phyloP scores from a whole-genome alignment of 257 asterid species.

The Solanum etuberosum region DNA sequence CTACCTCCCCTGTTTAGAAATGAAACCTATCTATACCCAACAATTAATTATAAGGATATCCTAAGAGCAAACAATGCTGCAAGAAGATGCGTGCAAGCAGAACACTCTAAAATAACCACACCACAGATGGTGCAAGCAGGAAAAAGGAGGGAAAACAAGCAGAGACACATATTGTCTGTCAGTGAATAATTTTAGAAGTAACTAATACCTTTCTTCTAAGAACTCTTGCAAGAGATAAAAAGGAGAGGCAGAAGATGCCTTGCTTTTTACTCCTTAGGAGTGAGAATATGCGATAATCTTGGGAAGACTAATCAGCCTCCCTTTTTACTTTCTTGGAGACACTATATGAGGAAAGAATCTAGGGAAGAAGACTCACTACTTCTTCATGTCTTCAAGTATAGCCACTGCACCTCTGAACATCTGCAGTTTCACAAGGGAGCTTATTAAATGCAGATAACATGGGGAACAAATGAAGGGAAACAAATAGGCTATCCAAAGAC shows the following conservation, averaged over 20 bases:
- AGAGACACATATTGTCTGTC: not conserved
- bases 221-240: not conserved
- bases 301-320: not conserved
- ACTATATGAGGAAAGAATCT: not conserved
- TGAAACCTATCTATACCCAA: not conserved
- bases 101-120: not conserved
- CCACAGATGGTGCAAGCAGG: not conserved
- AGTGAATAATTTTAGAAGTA: not conserved
- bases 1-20: not conserved
- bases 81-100: not conserved
- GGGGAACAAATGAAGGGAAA: slow-evolving; percentile 1
- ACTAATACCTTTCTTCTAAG: not conserved
- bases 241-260: not conserved
- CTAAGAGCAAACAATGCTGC: not conserved
- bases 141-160: not conserved
- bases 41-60: not conserved
- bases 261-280: not conserved
- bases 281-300: not conserved
- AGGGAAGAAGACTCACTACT: slow-evolving; percentile 35
- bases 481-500: slow-evolving; percentile 15
- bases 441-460: not conserved
- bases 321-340: not conserved
- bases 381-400: slow-evolving; percentile 81
- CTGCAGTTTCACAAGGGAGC: slow-evolving; percentile 28
- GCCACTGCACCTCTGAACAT: slow-evolving; percentile 88